phyloP scores from a whole-genome alignment of 306 rosid species.

The Hippophae gyantsensis region DNA sequence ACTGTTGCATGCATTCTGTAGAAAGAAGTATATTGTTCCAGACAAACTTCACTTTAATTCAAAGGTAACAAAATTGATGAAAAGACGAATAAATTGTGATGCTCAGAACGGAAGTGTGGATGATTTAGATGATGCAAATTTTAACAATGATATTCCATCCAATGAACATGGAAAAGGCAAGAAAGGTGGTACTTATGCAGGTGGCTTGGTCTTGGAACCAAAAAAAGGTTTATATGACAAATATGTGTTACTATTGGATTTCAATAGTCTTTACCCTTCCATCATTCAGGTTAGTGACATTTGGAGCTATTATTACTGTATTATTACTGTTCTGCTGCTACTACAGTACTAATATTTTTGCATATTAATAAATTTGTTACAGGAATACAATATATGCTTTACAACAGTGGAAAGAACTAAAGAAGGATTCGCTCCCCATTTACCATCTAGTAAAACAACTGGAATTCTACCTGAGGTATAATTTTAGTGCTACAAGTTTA shows the following conservation, averaged over 20 bases:
- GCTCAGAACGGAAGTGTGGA: constrained; percentile 39
- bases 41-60: constrained; percentile 54
- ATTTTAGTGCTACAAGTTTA: constrained; percentile 6
- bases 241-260: constrained; percentile 80
- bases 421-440: constrained; percentile 56
- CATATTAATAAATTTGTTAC: constrained; percentile 17
- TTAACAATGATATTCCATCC: constrained; percentile 42
- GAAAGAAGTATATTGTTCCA: constrained; percentile 76
- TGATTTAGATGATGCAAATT: constrained; percentile 40
- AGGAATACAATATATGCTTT: constrained; percentile 96
- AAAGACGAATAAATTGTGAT: constrained; percentile 43
- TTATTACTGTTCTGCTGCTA: not conserved
- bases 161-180: constrained; percentile 57
- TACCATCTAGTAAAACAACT: constrained; percentile 54
- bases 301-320: not conserved
- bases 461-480: constrained; percentile 97
- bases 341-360: not conserved
- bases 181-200: constrained; percentile 80
- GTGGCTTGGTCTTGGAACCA: constrained; percentile 97
- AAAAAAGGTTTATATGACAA: constrained; percentile 94
- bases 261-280: constrained; percentile 97
- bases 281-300: constrained; percentile 70
- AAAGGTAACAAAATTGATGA: constrained; percentile 51
- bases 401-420: constrained; percentile 80
- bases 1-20: constrained; percentile 89